Base-by-base conservation (phyloP, 1,284 basidiomycete species). In the Cryptococcus sp. region DNA sequence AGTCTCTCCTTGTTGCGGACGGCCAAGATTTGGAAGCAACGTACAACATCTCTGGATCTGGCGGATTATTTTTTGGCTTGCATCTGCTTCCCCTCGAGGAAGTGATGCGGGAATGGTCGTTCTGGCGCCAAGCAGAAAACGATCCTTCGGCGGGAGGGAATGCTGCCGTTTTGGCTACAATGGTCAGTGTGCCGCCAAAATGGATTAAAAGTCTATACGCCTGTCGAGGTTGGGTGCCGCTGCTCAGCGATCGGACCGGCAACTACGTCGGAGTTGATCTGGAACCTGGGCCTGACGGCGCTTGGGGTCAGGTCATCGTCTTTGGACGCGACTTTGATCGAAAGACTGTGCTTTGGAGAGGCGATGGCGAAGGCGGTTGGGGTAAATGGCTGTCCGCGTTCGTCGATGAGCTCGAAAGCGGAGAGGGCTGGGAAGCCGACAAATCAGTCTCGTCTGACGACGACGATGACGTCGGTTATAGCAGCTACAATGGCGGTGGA, bases 261-360 rank as follows among this genome's bases (percentile, higher is more conserved):
- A 99, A 99, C 80, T 99, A 99, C 75, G 85, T 98, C 62, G 95
- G 95, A 53, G 84, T 99, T 50, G 95, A 99, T 77, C 84, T 99
- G 60, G 92, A 88, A 77, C 95, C 95, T 5, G 90, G 81, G 20
- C 85, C 87, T 62, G 74, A 72, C 40, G 95, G 93, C 49, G 78
- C 85, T 2, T 82, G 85, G 51, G 96, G 95, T 4, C 95, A 99
- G 77, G 93, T 97, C 52, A 98, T 99, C 63, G 87, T 98, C 50
- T 99, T 98, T 77, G 95, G 95, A 15, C 85, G 95, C 53, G 95
- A 99, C 75, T 97, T 99, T 78, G 95, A 99, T 78, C 91, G 93
- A 23, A 99, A 99, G 77, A 91, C 97, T 43, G 95, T 98, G 38
- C 82, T 98, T 52, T 94, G 89, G 86, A 83, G 85, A 57, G 93